Base-by-base conservation (phyloP, 352 stramenopile genomes). In the Phytophthora pseudosyringae region DNA sequence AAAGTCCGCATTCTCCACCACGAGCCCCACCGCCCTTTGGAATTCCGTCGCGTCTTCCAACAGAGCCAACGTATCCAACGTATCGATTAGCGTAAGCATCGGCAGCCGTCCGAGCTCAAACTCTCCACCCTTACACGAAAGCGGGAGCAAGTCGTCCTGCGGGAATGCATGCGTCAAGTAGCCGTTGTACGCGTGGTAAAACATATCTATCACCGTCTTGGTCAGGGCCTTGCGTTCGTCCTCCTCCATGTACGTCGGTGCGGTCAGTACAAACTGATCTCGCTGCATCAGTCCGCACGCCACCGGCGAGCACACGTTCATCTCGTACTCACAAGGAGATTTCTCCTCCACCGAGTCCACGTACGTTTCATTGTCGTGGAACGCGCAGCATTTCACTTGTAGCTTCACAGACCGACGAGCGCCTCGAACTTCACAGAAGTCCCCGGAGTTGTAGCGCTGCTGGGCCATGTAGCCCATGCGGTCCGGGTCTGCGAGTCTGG, bases 31-130 rank as follows among this genome's bases (percentile, higher is more conserved):
- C 1, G 87, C 86, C 64, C 75, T 75, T 32, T 76, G 73, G 62
- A 98, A 97, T 56, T 91, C 81, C 7, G 59, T 57, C 7, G 78
- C 78, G 48, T 97, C 81, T 38, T 93, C 74, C 26, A 98, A 64
- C n/a, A 98, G 65, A 41, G 87, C 88, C 18, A 98, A 79, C 29
- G 89, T 98, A 65, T 98, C 93, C 9, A 97, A 69, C 16, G 87
- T 94, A 67, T 98, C 93, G 61, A 98, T 93, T 15, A 98, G 76
- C 44, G 92, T 98, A 16, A 97, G 72, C 81, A 94, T 90, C 9
- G 70, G 82, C 36, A 95, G 83, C 16, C 89, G 88, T 45, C 86
- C 84, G 2, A 94, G 78, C 58, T 93, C 84, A 55, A 94, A 94
- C 35, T 74, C 75, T 28, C 83, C 81, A 46, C 86, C 88, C 25